Evolutionary conservation across 129 eudicot genomes (phyloP).

Genomic region (Ambrosia artemisiifolia): DNA sequence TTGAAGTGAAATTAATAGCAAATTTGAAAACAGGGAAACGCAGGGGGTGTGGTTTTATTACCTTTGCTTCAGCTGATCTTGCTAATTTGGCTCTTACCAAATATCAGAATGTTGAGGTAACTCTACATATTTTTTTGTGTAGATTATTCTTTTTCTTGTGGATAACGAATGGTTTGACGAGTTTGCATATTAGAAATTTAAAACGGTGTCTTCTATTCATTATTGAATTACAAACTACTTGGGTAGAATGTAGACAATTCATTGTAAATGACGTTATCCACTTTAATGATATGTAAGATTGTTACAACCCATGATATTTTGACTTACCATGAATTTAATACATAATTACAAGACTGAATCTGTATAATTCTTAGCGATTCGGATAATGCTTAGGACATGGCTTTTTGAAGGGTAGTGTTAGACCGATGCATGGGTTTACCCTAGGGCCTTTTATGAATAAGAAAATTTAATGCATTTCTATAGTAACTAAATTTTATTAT

Average conservation of each 20-base stretch:
- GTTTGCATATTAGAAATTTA: constrained; percentile 8
- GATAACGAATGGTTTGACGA: constrained; percentile 12
- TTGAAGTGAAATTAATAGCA: constrained; percentile 46
- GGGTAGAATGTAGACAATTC: not conserved
- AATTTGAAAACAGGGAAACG: constrained; percentile 45
- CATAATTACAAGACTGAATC: not conserved
- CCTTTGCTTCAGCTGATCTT: constrained; percentile 49
- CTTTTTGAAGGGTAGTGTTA: not conserved
- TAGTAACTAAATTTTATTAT: not conserved
- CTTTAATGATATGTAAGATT: not conserved
- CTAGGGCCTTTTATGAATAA: not conserved
- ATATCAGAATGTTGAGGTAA: constrained; percentile 60
- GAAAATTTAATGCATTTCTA: not conserved
- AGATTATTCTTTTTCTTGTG: not conserved
- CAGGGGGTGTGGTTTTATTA: constrained; percentile 63
- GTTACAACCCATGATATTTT: not conserved
- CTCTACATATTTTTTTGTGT: constrained; percentile 8
- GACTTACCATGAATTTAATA: not conserved
- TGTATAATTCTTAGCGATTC: not conserved
- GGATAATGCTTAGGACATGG: not conserved
- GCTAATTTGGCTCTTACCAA: constrained; percentile 56
- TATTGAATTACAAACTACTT: not conserved
- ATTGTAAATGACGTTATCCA: not conserved
- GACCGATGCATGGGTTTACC: not conserved
- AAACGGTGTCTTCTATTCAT: not conserved